phyloP scores from a whole-genome alignment of 2,329 filamentous ascomycete species.

The Colletotrichum endophyticum region DNA sequence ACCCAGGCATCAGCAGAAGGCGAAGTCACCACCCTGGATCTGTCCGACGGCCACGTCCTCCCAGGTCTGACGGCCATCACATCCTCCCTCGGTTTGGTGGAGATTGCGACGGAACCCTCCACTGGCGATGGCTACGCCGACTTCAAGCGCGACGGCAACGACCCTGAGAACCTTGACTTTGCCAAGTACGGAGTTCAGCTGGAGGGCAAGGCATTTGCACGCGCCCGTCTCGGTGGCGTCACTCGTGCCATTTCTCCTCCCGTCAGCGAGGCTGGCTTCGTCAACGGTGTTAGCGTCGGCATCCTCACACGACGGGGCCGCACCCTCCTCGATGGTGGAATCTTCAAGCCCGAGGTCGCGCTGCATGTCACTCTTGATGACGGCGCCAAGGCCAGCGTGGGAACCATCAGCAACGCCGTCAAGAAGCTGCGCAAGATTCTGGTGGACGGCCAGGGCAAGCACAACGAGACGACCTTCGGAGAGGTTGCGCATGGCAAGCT shows the following conservation, averaged over 20 bases:
- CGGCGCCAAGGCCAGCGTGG: constrained; percentile 29
- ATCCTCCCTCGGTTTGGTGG: constrained; percentile 50
- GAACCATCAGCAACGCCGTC: constrained; percentile 27
- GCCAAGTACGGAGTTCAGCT: constrained; percentile 46
- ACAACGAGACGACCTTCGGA: constrained; percentile 38
- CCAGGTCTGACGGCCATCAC: constrained; percentile 56
- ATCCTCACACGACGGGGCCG: constrained; percentile 41
- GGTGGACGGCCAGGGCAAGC: constrained; percentile 33
- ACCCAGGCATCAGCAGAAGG: constrained; percentile 32
- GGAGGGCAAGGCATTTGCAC: constrained; percentile 42
- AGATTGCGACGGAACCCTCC: constrained; percentile 47
- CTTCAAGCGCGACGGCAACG: constrained; percentile 24
- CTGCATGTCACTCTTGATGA: constrained; percentile 45
- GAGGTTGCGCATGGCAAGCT: constrained; percentile 39
- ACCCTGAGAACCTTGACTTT: constrained; percentile 35
- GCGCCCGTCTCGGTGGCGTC: constrained; percentile 47
- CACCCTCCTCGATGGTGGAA: constrained; percentile 42
- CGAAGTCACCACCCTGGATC: constrained; percentile 32
- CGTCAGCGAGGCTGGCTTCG: constrained; percentile 29
- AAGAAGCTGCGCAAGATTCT: constrained; percentile 41
- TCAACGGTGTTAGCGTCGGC: constrained; percentile 46
- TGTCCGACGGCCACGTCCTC: constrained; percentile 51
- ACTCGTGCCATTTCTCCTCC: constrained; percentile 48
- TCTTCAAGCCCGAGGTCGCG: constrained; percentile 46
- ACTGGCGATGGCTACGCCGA: constrained; percentile 52